These are phyloP conservation scores for Solanum hybrid DNA, from an alignment of 305 asterid species.

Conservation along the genomic window DNA sequence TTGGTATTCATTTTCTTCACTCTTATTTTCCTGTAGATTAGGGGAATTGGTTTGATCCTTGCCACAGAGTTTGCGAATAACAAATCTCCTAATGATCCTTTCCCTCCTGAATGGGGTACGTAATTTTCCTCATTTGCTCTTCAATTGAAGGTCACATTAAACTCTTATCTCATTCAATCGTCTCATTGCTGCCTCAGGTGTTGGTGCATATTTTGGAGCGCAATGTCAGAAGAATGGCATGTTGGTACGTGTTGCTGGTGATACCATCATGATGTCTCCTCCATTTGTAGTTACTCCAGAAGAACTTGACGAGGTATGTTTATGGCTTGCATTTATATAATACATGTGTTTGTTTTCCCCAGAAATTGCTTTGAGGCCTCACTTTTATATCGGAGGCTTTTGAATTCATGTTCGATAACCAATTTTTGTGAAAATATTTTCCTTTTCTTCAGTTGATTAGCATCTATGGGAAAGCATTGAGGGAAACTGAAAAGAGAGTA, in stretches of 20 bases:
- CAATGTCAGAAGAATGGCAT: constrained; percentile 74
- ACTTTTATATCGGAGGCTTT: not conserved
- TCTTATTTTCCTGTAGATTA: constrained; percentile 43
- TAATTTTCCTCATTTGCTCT: not conserved
- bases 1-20: not conserved
- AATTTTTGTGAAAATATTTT: not conserved
- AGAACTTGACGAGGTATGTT: constrained; percentile 56
- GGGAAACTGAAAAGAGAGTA: constrained; percentile 74
- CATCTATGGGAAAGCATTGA: constrained; percentile 66
- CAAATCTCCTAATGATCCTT: constrained; percentile 86
- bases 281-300: constrained; percentile 58
- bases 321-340: not conserved
- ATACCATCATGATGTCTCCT: constrained; percentile 88
- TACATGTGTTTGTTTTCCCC: not conserved
- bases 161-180: not conserved
- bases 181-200: constrained; percentile 26
- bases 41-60: constrained; percentile 85
- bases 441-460: constrained; percentile 35
- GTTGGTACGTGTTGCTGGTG: constrained; percentile 88
- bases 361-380: not conserved
- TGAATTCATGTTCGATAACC: not conserved
- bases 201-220: constrained; percentile 82
- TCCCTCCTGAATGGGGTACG: constrained; percentile 94
- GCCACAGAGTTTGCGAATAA: constrained; percentile 77
- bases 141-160: not conserved